Conservation (phyloP, 352 stramenopile genomes). For the Phytophthora sojae region DNA sequence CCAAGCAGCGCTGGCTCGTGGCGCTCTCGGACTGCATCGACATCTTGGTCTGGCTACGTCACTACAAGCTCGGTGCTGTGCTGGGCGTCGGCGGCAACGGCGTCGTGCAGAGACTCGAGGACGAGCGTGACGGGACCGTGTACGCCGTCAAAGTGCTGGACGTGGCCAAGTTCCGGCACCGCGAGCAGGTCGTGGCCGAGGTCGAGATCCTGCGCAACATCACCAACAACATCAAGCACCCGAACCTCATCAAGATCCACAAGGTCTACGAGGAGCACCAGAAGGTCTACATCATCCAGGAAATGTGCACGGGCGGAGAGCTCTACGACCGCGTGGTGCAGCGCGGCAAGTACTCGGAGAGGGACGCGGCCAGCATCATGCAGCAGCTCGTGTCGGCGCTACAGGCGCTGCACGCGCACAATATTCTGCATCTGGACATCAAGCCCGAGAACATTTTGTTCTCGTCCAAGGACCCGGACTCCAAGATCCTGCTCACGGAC, state of each 20-base stretch:
- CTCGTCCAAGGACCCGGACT: constrained; percentile 45
- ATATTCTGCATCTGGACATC: constrained; percentile 84
- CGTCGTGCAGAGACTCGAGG: constrained; percentile 70
- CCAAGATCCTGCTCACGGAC: constrained; percentile 81
- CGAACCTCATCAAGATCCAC: constrained; percentile 81
- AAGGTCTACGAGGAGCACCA: constrained; percentile 86
- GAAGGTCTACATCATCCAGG: constrained; percentile 83
- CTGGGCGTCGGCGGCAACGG: constrained; percentile 81
- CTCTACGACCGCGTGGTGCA: constrained; percentile 81
- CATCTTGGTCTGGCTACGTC: constrained; percentile 76
- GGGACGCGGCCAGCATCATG: constrained; percentile 72
- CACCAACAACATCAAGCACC: constrained; percentile 82
- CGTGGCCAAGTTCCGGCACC: constrained; percentile 79
- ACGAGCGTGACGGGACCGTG: constrained; percentile 56
- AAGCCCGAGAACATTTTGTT: constrained; percentile 88
- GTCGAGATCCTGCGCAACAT: constrained; percentile 86
- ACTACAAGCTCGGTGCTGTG: constrained; percentile 72
- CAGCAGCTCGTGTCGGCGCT: constrained; percentile 69
- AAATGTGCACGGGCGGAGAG: constrained; percentile 76
- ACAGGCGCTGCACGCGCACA: constrained; percentile 72
- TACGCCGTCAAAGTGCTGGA: constrained; percentile 86
- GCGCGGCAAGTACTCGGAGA: constrained; percentile 71
- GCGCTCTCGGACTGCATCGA: constrained; percentile 80
- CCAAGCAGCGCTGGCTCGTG: constrained; percentile 70
- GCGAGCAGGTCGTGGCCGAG: constrained; percentile 70